phyloP scores from a whole-genome alignment of 257 asterid species.

The Solanum dulcamara region DNA sequence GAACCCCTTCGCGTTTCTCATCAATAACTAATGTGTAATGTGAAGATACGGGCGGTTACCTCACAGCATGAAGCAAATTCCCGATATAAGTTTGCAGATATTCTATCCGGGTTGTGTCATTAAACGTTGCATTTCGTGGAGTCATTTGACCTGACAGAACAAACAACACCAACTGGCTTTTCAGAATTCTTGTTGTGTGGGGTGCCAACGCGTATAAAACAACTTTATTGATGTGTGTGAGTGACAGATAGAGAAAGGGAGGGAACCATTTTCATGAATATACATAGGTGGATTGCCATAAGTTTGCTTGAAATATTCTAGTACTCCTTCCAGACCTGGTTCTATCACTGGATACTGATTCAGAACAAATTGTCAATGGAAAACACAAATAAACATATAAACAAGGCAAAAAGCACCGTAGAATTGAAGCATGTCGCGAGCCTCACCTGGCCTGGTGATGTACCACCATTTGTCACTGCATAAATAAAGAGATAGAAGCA shows the following conservation, averaged over 20 bases:
- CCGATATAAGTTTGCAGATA: constrained; percentile 16
- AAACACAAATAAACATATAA: constrained; percentile 8
- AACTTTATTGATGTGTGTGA: not conserved
- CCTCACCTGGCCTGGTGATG: not conserved
- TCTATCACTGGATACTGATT: not conserved
- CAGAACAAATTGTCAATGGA: constrained; percentile 19
- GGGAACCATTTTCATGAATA: constrained; percentile 28
- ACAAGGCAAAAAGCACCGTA: not conserved
- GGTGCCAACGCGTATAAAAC: not conserved
- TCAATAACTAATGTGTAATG: not conserved
- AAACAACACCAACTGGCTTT: not conserved
- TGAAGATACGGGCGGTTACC: not conserved
- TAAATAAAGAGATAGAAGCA: not conserved
- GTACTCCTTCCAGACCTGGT: not conserved
- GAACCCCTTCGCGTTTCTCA: not conserved
- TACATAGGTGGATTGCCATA: constrained; percentile 49
- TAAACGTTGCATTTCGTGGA: not conserved
- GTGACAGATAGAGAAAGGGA: not conserved
- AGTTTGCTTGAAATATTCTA: constrained; percentile 16
- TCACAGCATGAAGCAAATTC: constrained; percentile 18
- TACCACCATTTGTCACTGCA: not conserved
- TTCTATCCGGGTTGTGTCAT: constrained; percentile 10
- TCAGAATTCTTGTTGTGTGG: not conserved
- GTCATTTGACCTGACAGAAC: not conserved
- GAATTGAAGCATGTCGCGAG: not conserved